phyloP scores from a whole-genome alignment of 2,329 filamentous ascomycete genomes.

The Colletotrichum magnum region DNA sequence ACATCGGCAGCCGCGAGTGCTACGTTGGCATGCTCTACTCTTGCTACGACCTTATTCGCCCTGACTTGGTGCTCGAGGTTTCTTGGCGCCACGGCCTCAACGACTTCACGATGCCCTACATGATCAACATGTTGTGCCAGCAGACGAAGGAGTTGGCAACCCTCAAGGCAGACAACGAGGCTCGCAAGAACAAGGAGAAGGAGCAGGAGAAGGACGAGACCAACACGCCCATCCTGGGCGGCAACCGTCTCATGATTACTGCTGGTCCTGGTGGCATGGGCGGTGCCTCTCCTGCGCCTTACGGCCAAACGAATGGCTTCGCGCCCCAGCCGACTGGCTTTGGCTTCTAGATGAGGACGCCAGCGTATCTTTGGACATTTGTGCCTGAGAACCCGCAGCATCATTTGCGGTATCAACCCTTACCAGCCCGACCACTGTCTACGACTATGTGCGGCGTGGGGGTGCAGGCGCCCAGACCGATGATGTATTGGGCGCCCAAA shows the following conservation, averaged over 20 bases:
- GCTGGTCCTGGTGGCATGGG: constrained; percentile 78
- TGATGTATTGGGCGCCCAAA: constrained; percentile 17
- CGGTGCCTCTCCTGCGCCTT: constrained; percentile 75
- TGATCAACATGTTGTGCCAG: constrained; percentile 97
- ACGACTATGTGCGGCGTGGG: constrained; percentile 14
- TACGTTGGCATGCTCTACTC: constrained; percentile 99
- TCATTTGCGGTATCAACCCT: constrained; percentile 13
- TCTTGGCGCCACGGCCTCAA: constrained; percentile 96
- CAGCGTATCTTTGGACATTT: constrained; percentile 29
- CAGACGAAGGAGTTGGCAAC: constrained; percentile 87
- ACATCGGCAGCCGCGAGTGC: constrained; percentile 98
- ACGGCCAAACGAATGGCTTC: constrained; percentile 87
- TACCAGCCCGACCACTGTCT: constrained; percentile 9
- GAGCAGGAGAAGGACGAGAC: constrained; percentile 88
- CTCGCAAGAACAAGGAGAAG: constrained; percentile 83
- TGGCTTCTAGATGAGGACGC: constrained; percentile 63
- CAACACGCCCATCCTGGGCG: constrained; percentile 92
- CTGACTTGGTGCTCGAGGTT: constrained; percentile 93
- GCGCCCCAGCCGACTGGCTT: constrained; percentile 90
- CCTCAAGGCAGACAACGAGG: constrained; percentile 96
- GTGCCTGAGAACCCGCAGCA: constrained; percentile 5
- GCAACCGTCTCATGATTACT: constrained; percentile 93
- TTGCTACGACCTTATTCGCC: constrained; percentile 96
- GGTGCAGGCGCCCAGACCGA: constrained; percentile 11
- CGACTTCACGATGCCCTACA: constrained; percentile 99